Evolutionary conservation across 192 early-diverging fungal genomes (phyloP), one percentile per base, ranked within the genome.

Genomic region (Geranomyces michiganensis): DNA sequence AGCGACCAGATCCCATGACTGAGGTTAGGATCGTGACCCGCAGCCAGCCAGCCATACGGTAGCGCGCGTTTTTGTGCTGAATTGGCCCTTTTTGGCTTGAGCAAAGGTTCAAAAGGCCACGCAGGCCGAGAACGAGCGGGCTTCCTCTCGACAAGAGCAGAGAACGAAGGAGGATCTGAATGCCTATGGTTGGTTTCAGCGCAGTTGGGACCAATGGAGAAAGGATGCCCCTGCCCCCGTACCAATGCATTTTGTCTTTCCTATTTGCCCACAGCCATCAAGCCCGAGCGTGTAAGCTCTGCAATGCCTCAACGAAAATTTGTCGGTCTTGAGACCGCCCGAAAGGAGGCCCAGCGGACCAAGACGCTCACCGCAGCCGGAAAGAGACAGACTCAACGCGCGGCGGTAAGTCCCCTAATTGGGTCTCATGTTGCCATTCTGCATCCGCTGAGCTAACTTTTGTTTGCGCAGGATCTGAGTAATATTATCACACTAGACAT

Each of bases 401-500:
- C 71, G 15, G 74, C 75, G 32, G 77, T 78, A 61, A 53, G 24
- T 68, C 13, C n/a, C n/a, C 31, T 26, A 17, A 32, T n/a, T n/a
- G n/a, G n/a, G n/a, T n/a, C 10, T 47, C 12, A 47, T 10, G 46
- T 14, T 14, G 10, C 12, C 46, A 47, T 10, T 10, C 46, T 47
- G n/a, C n/a, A n/a, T n/a, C n/a, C n/a, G n/a, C n/a, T n/a, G n/a
- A n/a, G n/a, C n/a, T n/a, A 41, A 27, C 6, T 9, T 55, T 55
- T 55, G 3, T 24, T 46, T 36, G 2, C 19, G 0, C 33, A 83
- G 78, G 82, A 84, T 55, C 65, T 86, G 6, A 43, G 59, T 26
- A 73, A 70, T 8, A 46, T 86, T 30, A 73, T 86, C 33, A 59
- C 74, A 10, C 68, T 86, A 7, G 85, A 86, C 64, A 69, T 86